Base-by-base conservation (phyloP, 352 stramenopile species). In the Aphanomyces euteiches region DNA sequence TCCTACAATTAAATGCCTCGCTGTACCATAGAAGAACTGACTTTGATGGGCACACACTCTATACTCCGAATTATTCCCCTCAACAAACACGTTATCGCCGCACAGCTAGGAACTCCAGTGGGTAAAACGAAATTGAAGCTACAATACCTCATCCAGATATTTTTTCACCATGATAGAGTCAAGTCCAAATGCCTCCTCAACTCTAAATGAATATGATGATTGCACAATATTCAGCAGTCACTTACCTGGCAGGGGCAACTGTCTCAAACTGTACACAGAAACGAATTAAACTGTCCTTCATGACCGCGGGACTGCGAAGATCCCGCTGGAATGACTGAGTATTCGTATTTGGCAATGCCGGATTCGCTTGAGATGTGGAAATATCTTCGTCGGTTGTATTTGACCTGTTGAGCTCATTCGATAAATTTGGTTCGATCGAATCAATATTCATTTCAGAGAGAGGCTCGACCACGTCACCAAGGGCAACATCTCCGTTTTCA, bases 21-120 rank as follows among this genome's bases (percentile, higher is more conserved):
- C 50, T 6, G 7, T n/a, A 80, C 75, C 60, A 19, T 76, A 21
- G 56, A 74, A 79, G 7, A 67, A 40, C 2, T 65, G 36, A n/a
- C 41, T 58, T 40, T 77, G 64, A 41, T 78, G 59, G 34, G 72
- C 73, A 3, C 47, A 38, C 36, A 80, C 77, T 3, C 54, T 41
- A 37, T 68, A 79, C 12, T 43, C 17, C 28, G 61, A n/a, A 21
- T 37, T 21, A 61, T 7, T 21, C 19, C 10, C 17, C 54, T 45
- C 37, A 10, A 47, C 19, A 47, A 76, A 47, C 40, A 71, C 72
- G 19, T 61, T 58, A 57, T 76, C 69, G 15, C 17, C 40, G 34
- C 45, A 68, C 28, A 72, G 50, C 71, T 75, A 53, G 13, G 21
- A 15, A 15, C 64, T 34, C 12, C n/a, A 41, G 21, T 15, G 3